phyloP scores from a whole-genome alignment of 2,329 filamentous ascomycete genomes.

The Periconia macrospinosa region DNA sequence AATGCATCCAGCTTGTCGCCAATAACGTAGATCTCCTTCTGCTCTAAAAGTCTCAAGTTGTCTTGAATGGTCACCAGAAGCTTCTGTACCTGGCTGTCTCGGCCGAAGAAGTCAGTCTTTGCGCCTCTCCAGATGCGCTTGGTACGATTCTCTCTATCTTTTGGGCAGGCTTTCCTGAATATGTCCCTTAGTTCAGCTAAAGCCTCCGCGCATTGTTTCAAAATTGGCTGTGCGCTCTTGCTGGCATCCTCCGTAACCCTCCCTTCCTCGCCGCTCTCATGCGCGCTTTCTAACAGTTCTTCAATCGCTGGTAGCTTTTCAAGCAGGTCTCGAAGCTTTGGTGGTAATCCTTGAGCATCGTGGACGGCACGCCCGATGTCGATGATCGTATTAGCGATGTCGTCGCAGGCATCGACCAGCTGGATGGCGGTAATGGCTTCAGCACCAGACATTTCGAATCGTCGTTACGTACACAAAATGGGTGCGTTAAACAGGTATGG shows the following conservation, averaged over 20 bases:
- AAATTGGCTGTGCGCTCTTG: conserved; percentile 2
- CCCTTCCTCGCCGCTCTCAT: too few species aligned
- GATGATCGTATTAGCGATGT: conserved; percentile 17
- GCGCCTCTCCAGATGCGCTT: conserved; percentile 8
- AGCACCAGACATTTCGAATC: conserved; percentile 1
- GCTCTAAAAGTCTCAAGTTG: neutral
- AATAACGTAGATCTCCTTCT: too few species aligned
- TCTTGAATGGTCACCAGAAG: conserved; percentile 5
- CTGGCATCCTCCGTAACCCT: too few species aligned
- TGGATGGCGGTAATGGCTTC: conserved; percentile 8
- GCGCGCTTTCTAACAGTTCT: conserved; percentile 5
- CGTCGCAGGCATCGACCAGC: conserved; percentile 16
- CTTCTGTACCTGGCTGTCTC: conserved; percentile 7
- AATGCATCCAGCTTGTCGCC: neutral
- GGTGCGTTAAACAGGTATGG: neutral
- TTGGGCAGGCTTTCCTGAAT: conserved; percentile 3
- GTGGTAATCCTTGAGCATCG: conserved; percentile 16
- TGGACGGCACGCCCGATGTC: conserved; percentile 13
- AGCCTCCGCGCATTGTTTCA: conserved; percentile 1
- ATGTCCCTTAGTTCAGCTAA: conserved; percentile 5
- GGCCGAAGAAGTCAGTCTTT: conserved; percentile 6
- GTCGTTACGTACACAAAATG: conserved; percentile 1
- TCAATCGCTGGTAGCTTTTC: conserved; percentile 16
- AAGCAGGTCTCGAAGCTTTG: conserved; percentile 12
- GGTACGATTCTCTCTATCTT: neutral